These are phyloP conservation scores for Aspergillus novofumigatus DNA, from an alignment of 2,329 filamentous ascomycete species.

Conservation along the genomic window DNA sequence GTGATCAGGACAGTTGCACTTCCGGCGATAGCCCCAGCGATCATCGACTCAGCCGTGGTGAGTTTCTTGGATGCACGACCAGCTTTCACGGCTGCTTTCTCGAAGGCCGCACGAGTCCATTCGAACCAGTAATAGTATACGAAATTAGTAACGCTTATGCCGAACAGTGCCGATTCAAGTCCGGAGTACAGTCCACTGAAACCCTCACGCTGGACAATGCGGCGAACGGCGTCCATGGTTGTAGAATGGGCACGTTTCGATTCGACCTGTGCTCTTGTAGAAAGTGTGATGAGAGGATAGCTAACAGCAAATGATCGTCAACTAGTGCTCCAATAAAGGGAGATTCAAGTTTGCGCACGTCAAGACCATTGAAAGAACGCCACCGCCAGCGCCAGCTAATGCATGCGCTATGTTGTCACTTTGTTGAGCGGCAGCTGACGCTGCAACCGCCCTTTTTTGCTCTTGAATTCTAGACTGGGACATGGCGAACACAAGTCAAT, in stretches of 20 bases:
- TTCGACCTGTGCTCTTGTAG: conserved; percentile 95
- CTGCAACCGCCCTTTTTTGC: conserved; percentile 38
- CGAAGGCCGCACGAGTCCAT: conserved; percentile 87
- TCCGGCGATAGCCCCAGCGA: conserved; percentile 88
- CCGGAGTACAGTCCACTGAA: conserved; percentile 85
- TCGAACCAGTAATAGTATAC: conserved; percentile 99
- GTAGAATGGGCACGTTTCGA: conserved; percentile 86
- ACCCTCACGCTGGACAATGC: conserved; percentile 89
- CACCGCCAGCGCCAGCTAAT: conserved; percentile 86
- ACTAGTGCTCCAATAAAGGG: conserved; percentile 4
- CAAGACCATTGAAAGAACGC: conserved; percentile 89
- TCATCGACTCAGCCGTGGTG: conserved; percentile 89
- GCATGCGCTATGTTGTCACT: conserved; percentile 97
- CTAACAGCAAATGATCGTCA: conserved; percentile 42
- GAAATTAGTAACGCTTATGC: conserved; percentile 98
- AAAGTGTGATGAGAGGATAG: conserved; percentile 95
- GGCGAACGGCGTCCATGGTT: conserved; percentile 75
- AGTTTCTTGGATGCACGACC: conserved; percentile 75
- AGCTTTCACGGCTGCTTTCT: conserved; percentile 64
- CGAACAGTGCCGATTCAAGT: conserved; percentile 89
- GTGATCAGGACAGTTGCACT: conserved; percentile 92
- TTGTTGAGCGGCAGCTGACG: conserved; percentile 68
- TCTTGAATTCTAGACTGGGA: conserved; percentile 37
- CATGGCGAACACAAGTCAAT: conserved; percentile 25
- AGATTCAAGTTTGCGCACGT: conserved; percentile 56